These are phyloP conservation scores for Cyamopsis tetragonoloba DNA, from an alignment of 306 rosid species.

Conservation along the genomic window DNA sequence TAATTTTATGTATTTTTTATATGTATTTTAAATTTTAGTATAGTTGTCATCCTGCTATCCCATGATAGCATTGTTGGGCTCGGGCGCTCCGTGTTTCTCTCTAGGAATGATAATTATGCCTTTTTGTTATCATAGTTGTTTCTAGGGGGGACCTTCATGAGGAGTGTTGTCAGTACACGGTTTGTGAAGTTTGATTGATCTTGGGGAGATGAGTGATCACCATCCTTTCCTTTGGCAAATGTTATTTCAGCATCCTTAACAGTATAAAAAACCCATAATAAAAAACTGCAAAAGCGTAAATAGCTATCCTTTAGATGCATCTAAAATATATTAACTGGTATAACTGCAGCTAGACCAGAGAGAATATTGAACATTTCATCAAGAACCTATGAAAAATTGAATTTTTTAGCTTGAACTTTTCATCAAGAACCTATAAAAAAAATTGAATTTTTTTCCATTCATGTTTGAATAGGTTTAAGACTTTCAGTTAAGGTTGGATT, in stretches of 20 bases:
- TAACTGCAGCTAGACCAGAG: not conserved
- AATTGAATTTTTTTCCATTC: not conserved
- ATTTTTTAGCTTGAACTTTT: not conserved
- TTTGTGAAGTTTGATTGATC: not conserved
- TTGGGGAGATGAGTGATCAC: not conserved
- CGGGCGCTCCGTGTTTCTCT: too few relatives aligned
- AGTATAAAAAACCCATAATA: not conserved
- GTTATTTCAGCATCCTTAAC: not conserved
- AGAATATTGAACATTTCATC: conserved; percentile 1
- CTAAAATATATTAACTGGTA: not conserved
- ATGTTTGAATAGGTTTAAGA: conserved; percentile 13
- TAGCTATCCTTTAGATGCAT: not conserved
- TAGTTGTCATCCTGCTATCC: too few relatives aligned
- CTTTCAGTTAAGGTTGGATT: conserved; percentile 13
- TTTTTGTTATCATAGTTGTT: too few relatives aligned
- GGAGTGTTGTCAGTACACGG: not conserved
- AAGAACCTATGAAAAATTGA: not conserved
- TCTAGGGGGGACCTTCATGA: not conserved
- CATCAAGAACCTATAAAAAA: not conserved
- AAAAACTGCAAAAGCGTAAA: not conserved
- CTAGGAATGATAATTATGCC: too few relatives aligned
- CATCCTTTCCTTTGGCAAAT: not conserved
- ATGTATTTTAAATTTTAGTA: too few relatives aligned
- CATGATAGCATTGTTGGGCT: too few relatives aligned
- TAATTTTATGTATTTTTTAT: not conserved